Evolutionary conservation across 768 basidiomycete genomes (phyloP).

Genomic region (Rhodotorula babjevae): DNA sequence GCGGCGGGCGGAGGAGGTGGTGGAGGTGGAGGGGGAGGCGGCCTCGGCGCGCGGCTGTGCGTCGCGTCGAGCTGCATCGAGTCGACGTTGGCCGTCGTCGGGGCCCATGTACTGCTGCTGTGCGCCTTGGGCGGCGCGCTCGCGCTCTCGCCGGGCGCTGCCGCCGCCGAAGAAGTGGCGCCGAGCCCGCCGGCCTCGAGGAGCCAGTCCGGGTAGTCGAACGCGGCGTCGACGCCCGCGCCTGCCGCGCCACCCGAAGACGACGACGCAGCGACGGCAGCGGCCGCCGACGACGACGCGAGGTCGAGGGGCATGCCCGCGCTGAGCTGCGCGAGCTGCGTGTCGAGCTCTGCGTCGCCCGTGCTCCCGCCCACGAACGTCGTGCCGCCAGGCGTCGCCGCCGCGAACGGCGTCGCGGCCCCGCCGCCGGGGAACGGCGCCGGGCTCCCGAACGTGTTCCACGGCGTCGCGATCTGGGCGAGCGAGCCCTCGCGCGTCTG

Average conservation of each 20-base stretch:
- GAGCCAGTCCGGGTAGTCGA: constrained; percentile 12
- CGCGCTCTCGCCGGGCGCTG: neutral
- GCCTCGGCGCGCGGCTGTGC: too few relatives aligned
- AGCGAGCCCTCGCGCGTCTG: constrained; percentile 5
- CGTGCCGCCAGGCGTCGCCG: neutral
- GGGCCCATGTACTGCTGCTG: too few relatives aligned
- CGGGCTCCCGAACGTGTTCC: neutral
- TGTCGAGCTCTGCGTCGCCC: neutral
- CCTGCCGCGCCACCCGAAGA: neutral
- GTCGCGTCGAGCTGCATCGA: too few relatives aligned
- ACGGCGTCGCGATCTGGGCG: neutral
- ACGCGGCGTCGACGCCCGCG: neutral
- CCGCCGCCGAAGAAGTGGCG: neutral
- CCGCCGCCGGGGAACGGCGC: neutral
- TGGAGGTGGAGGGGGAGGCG: too few relatives aligned
- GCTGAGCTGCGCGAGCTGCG: neutral
- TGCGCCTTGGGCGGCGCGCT: too few relatives aligned
- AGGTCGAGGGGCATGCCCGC: neutral
- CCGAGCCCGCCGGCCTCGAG: constrained; percentile 4
- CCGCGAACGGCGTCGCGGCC: neutral
- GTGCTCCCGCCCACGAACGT: neutral
- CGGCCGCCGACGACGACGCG: neutral
- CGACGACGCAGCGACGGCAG: too few relatives aligned
- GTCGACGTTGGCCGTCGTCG: too few relatives aligned
- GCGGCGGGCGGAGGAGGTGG: too few relatives aligned